A percentile compares a stretch with the other conserved stretches of the same genome.
Evolutionary conservation across 768 basidiomycete species (phyloP).

Genomic region (Macrolepiota albuminosa): DNA sequence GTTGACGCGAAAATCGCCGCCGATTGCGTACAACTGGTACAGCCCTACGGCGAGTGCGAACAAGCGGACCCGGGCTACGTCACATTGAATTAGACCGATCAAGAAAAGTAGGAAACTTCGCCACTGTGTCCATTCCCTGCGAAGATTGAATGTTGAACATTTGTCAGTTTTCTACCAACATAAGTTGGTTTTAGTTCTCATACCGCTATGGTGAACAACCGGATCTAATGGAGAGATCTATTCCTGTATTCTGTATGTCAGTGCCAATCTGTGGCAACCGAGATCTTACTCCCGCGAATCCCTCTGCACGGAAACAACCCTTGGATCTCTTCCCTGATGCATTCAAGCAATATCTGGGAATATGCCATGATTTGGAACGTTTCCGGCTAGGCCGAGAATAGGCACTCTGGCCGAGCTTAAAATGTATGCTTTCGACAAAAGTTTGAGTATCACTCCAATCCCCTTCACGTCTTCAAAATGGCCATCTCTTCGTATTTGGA

Average conservation of each 20-base stretch:
- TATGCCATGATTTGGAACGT: slow-evolving; percentile 1
- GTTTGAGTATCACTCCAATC: background rate
- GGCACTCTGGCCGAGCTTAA: slow-evolving; percentile 1
- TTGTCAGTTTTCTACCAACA: background rate
- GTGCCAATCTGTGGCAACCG: slow-evolving; percentile 3
- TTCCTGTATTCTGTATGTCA: slow-evolving; percentile 1
- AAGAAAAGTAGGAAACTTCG: background rate
- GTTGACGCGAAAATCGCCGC: background rate
- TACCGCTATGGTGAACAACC: background rate
- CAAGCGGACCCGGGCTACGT: background rate
- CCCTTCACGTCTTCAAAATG: slow-evolving; percentile 5
- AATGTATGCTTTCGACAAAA: background rate
- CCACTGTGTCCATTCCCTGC: background rate
- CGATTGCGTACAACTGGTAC: background rate
- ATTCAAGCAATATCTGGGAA: slow-evolving; percentile 6
- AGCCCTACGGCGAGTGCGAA: background rate
- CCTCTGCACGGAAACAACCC: background rate
- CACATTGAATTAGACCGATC: background rate
- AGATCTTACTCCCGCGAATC: background rate
- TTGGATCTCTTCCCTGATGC: slow-evolving; percentile 5
- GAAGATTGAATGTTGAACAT: background rate
- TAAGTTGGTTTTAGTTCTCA: background rate
- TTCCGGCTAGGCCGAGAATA: slow-evolving; percentile 3
- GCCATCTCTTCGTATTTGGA: slow-evolving; percentile 13
- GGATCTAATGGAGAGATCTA: background rate